Base-by-base conservation (phyloP, 805 yeast species). In the Schwanniomyces occidentalis region DNA sequence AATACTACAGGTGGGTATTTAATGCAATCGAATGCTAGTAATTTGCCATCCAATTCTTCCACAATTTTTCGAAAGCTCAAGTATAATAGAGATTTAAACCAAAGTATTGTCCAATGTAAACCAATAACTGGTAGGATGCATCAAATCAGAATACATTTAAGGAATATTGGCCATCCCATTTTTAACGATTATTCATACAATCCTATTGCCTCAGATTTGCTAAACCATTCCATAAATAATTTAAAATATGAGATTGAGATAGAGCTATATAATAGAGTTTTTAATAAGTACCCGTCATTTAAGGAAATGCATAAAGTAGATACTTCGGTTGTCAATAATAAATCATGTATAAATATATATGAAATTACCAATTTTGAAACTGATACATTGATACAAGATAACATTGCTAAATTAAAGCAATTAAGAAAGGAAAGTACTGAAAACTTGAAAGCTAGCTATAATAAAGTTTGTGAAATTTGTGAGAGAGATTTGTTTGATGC, bases 161-260 rank as follows among this genome's bases (percentile, higher is more conserved):
- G 78, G 15, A 69, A 74, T 42, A 31, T 76, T 41, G 97, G 97
- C 0, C 75, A 69, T 52, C 96, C 98, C 0, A 91, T 91, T 29
- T 88, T 85, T 3, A 90, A 91, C 54, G 99, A 91, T 57, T 54
- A 51, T 17, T 46, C 56, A 8, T 69, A 69, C 40, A 54, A 58
- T 32, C 52, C 55, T 2, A 27, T 16, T 4, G 37, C 34, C 16
- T 17, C 24, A 3, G 26, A 28, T 5, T 16, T 35, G 8, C 25
- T 36, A 12, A 44, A 37, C 24, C 38, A 40, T 8, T 35, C 34
- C 3, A 42, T 51, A 14, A 49, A 52, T 18, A 21, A 12, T 7
- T n/a, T 46, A 6, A 54, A 45, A 21, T 52, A 51, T 25, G 34
- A 40, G 1, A 31, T 59, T 2, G 69, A 62, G 34, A 24, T 35